Conservation (phyloP, 148 eudicot genomes). For the Bassia scoparia region DNA sequence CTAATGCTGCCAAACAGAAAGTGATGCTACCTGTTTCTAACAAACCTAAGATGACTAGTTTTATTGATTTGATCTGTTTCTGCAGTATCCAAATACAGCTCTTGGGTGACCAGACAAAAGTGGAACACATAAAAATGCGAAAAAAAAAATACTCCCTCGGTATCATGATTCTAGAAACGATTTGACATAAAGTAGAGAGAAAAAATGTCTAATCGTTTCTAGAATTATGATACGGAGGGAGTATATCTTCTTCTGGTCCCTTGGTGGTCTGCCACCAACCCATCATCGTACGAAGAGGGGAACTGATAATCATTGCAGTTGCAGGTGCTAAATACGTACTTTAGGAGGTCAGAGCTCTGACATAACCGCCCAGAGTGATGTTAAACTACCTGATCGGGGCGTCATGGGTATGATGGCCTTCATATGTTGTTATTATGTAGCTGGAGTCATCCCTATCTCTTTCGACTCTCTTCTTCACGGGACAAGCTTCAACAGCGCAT, state of each 20-base stretch:
- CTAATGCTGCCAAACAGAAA: slow-evolving; percentile 1
- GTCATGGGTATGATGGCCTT: slow-evolving; percentile 57
- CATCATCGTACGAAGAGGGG: neutral
- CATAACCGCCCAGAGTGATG: neutral
- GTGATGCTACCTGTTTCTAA: slow-evolving; percentile 9
- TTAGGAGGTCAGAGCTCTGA: neutral
- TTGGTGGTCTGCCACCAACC: slow-evolving; percentile 16
- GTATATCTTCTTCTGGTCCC: slow-evolving; percentile 15
- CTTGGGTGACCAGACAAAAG: slow-evolving; percentile 16
- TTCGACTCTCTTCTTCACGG: slow-evolving; percentile 64
- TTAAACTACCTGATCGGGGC: slow-evolving; percentile 28
- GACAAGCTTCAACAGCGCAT: slow-evolving; percentile 55
- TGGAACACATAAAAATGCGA: slow-evolving; percentile 15
- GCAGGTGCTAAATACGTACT: slow-evolving; percentile 2
- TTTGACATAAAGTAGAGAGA: too few relatives aligned
- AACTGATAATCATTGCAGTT: slow-evolving; percentile 4
- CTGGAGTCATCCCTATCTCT: slow-evolving; percentile 53
- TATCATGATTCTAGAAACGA: too few relatives aligned
- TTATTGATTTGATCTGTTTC: slow-evolving; percentile 10
- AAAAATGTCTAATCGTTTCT: too few relatives aligned
- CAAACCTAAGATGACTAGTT: slow-evolving; percentile 11
- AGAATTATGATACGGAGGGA: too few relatives aligned
- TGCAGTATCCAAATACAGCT: slow-evolving; percentile 13
- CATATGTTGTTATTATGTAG: slow-evolving; percentile 66
- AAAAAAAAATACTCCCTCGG: neutral